Conservation (phyloP, 2,329 filamentous ascomycete species). For the Aspergillus melleus region DNA sequence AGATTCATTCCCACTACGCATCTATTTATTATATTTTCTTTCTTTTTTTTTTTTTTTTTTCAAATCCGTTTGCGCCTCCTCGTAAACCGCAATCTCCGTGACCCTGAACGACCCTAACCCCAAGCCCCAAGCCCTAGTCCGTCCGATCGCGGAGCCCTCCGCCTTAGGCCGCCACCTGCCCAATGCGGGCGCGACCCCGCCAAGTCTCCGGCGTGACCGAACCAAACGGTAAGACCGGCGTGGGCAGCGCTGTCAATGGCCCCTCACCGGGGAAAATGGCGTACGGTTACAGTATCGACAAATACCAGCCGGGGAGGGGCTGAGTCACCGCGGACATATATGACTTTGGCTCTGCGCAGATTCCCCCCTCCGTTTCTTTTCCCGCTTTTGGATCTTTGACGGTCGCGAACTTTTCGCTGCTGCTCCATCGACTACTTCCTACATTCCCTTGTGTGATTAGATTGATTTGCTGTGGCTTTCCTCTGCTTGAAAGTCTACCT, state of each 20-base stretch:
- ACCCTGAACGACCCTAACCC: constrained; percentile 17
- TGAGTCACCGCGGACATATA: constrained; percentile 13
- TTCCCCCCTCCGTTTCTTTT: constrained; percentile 24
- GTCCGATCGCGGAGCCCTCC: constrained; percentile 15
- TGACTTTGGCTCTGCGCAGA: constrained; percentile 15
- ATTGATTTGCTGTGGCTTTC: constrained; percentile 6
- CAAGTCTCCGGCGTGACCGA: constrained; percentile 2
- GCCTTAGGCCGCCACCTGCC: constrained; percentile 18
- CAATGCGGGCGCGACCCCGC: constrained; percentile 16
- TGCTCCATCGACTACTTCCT: constrained; percentile 17
- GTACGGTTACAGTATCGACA: constrained; percentile 4
- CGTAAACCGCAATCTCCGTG: constrained; percentile 3
- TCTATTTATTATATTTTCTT: not conserved
- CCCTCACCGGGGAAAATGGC: not conserved
- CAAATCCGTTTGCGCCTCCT: not conserved
- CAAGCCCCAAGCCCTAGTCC: constrained; percentile 23
- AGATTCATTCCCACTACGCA: not conserved
- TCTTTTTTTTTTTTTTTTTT: rapidly evolving
- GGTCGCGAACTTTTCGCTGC: constrained; percentile 27
- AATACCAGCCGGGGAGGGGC: not conserved
- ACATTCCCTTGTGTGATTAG: constrained; percentile 6
- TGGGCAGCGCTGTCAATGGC: not conserved
- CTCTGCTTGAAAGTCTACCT: not conserved
- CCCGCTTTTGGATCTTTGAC: constrained; percentile 29
- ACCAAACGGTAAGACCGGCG: constrained; percentile 3